phyloP scores from a whole-genome alignment of 202 grass and related monocot genomes.

The Carex arenaria region DNA sequence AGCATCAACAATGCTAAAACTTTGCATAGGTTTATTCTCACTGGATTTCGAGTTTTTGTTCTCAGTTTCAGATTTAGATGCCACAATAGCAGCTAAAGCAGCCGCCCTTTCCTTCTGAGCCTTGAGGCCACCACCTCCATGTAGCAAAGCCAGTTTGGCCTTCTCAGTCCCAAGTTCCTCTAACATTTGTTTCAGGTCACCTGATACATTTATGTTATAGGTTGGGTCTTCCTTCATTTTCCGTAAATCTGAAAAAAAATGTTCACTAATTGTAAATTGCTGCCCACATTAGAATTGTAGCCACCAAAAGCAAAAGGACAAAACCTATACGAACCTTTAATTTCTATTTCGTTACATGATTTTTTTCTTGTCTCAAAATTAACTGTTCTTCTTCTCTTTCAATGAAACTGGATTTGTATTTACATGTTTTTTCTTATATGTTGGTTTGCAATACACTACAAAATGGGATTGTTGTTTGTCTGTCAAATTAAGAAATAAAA shows the following conservation, averaged over 20 bases:
- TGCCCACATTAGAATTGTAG: background rate
- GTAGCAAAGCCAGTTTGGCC: constrained; percentile 67
- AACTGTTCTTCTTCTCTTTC: background rate
- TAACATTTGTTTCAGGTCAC: constrained; percentile 95
- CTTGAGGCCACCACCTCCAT: constrained; percentile 81
- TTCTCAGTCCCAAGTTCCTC: constrained; percentile 93
- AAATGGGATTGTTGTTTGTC: background rate
- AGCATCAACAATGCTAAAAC: constrained; percentile 97
- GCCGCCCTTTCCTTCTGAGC: constrained; percentile 92
- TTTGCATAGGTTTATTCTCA: constrained; percentile 48
- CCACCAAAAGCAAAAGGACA: background rate
- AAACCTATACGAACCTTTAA: background rate
- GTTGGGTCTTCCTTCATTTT: constrained; percentile 91
- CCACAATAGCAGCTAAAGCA: constrained; percentile 60
- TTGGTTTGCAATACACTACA: background rate
- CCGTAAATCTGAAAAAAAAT: constrained; percentile 49
- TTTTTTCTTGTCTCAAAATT: background rate
- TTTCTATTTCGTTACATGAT: background rate
- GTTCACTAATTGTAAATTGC: constrained; percentile 9
- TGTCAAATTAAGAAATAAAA: background rate
- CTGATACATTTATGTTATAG: constrained; percentile 93
- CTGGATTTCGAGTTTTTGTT: constrained; percentile 41
- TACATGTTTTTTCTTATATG: background rate
- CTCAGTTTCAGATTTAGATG: constrained; percentile 49
- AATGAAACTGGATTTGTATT: background rate